A percentile compares a stretch with the other conserved stretches of the same genome.
Evolutionary conservation across 306 rosid genomes (phyloP).

Genomic region (Lathyrus sativus): DNA sequence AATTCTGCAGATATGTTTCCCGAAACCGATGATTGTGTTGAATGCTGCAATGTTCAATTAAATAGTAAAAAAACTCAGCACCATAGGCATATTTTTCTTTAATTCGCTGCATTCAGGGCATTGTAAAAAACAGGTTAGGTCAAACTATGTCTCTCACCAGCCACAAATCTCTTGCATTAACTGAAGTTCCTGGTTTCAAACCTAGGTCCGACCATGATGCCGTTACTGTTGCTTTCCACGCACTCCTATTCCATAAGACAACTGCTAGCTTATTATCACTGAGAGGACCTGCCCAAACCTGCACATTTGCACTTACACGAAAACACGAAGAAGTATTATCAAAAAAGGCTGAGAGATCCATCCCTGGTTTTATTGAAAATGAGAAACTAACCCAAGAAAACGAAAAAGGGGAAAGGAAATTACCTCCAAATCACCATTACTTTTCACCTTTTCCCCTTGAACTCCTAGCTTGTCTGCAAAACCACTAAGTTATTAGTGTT

Average conservation of each 20-base stretch:
- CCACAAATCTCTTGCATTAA: conserved; percentile 69
- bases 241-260: conserved; percentile 68
- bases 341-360: neutral
- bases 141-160: conserved; percentile 40
- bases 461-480: conserved; percentile 64
- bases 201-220: conserved; percentile 73
- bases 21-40: conserved; percentile 44
- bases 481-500: too few relatives aligned
- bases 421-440: conserved; percentile 60
- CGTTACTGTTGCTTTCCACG: conserved; percentile 49
- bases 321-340: neutral
- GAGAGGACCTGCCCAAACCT: conserved; percentile 84
- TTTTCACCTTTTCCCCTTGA: conserved; percentile 70
- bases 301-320: conserved; percentile 19
- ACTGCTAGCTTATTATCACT: conserved; percentile 53
- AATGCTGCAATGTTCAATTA: conserved; percentile 54
- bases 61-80: neutral
- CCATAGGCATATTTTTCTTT: too few relatives aligned
- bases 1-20: conserved; percentile 47
- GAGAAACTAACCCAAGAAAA: neutral
- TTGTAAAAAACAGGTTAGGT: neutral
- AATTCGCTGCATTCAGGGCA: neutral
- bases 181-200: conserved; percentile 40
- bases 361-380: neutral
- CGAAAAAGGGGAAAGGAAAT: conserved; percentile 16